Evolutionary conservation across 306 rosid species (phyloP).

Genomic region (Canavalia ensiformis): DNA sequence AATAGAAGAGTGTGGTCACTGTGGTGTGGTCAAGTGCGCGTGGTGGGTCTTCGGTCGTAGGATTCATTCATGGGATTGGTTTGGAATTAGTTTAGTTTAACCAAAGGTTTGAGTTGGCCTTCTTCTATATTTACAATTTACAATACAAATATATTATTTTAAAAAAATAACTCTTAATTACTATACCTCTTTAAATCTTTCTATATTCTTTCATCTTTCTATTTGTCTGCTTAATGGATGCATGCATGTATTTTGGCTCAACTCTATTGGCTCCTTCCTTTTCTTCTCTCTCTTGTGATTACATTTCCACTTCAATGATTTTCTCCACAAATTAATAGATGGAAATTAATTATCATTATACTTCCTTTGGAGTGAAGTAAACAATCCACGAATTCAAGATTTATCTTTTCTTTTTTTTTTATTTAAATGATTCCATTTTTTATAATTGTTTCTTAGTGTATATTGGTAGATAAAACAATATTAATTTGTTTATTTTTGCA

Average conservation of each 20-base stretch:
- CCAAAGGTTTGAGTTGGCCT: conserved; percentile 26
- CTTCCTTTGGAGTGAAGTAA: conserved; percentile 52
- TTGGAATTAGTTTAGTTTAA: conserved; percentile 12
- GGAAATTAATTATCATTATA: conserved; percentile 42
- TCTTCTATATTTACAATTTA: background rate
- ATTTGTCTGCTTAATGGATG: conserved; percentile 4
- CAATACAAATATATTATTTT: background rate
- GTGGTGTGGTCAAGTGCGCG: conserved; percentile 51
- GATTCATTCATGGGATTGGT: conserved; percentile 44
- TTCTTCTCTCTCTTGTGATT: conserved; percentile 13
- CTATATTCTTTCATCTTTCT: background rate
- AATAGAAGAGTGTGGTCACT: conserved; percentile 16
- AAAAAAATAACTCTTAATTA: background rate
- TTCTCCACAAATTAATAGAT: conserved; percentile 10
- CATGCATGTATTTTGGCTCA: conserved; percentile 31
- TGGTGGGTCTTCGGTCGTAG: conserved; percentile 45
- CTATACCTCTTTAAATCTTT: too few species aligned
- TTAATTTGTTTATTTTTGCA: background rate
- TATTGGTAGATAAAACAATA: background rate
- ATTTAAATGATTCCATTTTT: background rate
- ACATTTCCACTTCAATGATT: conserved; percentile 26
- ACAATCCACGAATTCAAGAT: conserved; percentile 47
- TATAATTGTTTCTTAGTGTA: background rate
- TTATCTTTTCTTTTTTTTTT: background rate
- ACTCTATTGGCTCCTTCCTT: conserved; percentile 27